Evolutionary conservation across 2,329 filamentous ascomycete species (phyloP).

Genomic region (Colletotrichum gigasporum): DNA sequence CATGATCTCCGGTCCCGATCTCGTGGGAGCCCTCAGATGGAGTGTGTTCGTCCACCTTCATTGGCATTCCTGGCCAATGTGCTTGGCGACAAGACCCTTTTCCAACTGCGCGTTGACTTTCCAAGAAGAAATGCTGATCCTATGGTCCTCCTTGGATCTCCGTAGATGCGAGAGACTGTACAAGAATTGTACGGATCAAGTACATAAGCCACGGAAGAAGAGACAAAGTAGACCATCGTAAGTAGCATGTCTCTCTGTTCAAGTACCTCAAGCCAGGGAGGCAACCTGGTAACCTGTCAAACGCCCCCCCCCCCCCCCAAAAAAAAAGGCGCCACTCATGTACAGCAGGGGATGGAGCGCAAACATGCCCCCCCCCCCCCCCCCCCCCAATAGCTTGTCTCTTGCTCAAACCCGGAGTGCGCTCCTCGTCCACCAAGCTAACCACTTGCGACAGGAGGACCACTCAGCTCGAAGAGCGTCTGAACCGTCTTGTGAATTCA

Average conservation of each 20-base stretch:
- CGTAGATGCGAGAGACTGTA: slow-evolving; percentile 57
- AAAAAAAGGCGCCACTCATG: too few species aligned
- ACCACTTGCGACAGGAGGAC: slow-evolving; percentile 48
- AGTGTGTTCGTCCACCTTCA: not conserved
- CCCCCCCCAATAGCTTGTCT: too few species aligned
- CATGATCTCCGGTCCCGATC: not conserved
- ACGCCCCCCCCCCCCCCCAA: too few species aligned
- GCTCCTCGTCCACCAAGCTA: not conserved
- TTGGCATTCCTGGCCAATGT: not conserved
- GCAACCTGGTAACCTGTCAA: too few species aligned
- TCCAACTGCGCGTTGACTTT: fast-evolving
- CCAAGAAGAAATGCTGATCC: not conserved
- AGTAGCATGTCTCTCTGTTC: slow-evolving; percentile 36
- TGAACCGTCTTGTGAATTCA: slow-evolving; percentile 59
- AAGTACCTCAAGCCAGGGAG: not conserved
- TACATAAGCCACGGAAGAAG: slow-evolving; percentile 62
- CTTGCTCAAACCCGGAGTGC: not conserved
- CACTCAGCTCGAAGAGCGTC: slow-evolving; percentile 57
- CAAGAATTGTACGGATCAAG: slow-evolving; percentile 57
- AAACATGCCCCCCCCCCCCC: too few species aligned
- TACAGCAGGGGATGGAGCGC: too few species aligned
- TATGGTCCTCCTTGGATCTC: not conserved
- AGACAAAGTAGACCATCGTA: slow-evolving; percentile 60
- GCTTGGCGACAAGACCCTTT: not conserved
- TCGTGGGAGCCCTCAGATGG: not conserved